Evolutionary conservation across 352 stramenopile species (phyloP), one percentile per base, ranked within the genome.

Genomic region (Phytophthora sp.): DNA sequence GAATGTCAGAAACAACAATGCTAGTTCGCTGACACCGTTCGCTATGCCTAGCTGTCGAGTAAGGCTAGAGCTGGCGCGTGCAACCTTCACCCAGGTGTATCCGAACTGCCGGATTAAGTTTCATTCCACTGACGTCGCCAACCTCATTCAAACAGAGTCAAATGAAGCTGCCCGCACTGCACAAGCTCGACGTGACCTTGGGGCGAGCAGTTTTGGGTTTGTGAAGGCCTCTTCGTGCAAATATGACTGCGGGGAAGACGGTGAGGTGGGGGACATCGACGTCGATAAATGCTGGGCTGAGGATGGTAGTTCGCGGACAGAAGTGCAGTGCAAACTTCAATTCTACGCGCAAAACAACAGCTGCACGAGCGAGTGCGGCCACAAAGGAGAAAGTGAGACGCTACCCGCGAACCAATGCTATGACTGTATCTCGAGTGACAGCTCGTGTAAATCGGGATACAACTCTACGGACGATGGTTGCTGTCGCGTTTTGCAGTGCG

Each of bases 251-350:
- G 62, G 62, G 10, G 49, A 39, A 32, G 24, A 62, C 18, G 18
- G 48, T 31, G 30, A 44, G 7, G 37, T 2, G 11, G 50, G 42
- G 5, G 17, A 52, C 8, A 62, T 71, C 20, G 56, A 67, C n/a
- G 49, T 55, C 31, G 55, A 67, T 28, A 62, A 71, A n/a, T 71
- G 62, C 31, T 71, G 62, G 62, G 55, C 62, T 20, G 62, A 63
- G 27, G 18, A 23, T 2, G 31, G 15, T 21, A 32, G 13, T n/a
- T 26, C 13, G 11, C 67, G 62, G 56, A 62, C 41, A 3, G 23
- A 57, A 35, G 27, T 46, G 15, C 42, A 71, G 17, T 71, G 62
- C 30, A 63, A 38, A 8, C 13, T 71, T 21, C 55, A 71, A 12
- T 62, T 71, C 13, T 71, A 71, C 62, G 28, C 24, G 13, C n/a